These are phyloP conservation scores for Vigna nakashimae DNA, from an alignment of 306 rosid genomes.

Conservation along the genomic window DNA sequence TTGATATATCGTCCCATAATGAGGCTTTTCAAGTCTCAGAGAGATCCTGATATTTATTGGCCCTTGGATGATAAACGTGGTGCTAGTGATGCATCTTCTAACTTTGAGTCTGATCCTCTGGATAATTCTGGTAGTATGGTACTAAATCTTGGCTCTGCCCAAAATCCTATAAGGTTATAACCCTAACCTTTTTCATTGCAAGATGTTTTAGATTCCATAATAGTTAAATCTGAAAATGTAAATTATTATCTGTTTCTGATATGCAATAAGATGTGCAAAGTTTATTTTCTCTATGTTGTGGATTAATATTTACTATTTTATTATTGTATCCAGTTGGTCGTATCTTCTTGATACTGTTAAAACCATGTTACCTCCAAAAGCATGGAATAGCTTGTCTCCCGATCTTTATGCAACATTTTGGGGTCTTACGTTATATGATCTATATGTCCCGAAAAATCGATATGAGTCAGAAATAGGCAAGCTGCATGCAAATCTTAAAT, in stretches of 20 bases:
- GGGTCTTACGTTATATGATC: constrained; percentile 98
- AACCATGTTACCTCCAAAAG: constrained; percentile 91
- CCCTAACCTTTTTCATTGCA: constrained; percentile 2
- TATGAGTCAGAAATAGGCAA: constrained; percentile 90
- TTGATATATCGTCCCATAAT: constrained; percentile 95
- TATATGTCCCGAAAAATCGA: constrained; percentile 88
- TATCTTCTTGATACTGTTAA: constrained; percentile 82
- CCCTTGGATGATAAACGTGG: constrained; percentile 71
- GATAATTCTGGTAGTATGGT: constrained; percentile 60
- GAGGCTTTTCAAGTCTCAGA: constrained; percentile 83
- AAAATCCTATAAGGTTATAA: constrained; percentile 64
- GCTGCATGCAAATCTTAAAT: constrained; percentile 87
- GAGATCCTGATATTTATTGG: constrained; percentile 78
- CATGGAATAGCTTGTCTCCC: constrained; percentile 99
- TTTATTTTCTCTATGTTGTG: constrained; percentile 15
- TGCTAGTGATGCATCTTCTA: constrained; percentile 52
- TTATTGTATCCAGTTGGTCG: constrained; percentile 71
- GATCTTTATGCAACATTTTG: constrained; percentile 96
- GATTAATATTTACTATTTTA: constrained; percentile 28
- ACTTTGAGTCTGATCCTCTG: constrained; percentile 64
- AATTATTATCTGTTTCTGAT: constrained; percentile 6
- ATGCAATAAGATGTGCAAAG: constrained; percentile 24
- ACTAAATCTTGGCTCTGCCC: constrained; percentile 78
- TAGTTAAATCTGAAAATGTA: constrained; percentile 6
- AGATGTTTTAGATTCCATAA: constrained; percentile 34